phyloP scores from a whole-genome alignment of 805 yeast genomes.

The Saccharomyces jurei region DNA sequence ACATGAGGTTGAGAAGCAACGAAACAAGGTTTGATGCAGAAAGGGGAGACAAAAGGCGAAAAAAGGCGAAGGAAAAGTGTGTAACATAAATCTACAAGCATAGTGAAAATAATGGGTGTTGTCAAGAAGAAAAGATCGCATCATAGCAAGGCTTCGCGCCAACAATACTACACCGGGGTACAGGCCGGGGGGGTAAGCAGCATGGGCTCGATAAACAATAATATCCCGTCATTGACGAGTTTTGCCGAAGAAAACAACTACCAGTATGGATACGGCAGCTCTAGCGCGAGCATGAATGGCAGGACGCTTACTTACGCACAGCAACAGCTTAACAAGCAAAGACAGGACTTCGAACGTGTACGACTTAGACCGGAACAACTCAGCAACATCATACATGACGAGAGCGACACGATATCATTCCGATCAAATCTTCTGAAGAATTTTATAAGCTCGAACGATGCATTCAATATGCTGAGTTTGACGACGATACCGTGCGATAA shows the following conservation, averaged over 20 bases:
- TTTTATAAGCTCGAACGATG: constrained; percentile 11
- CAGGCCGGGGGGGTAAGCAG: constrained; percentile 10
- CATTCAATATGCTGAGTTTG: constrained; percentile 18
- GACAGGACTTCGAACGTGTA: constrained; percentile 14
- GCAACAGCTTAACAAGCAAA: constrained; percentile 14
- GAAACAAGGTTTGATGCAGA: neutral
- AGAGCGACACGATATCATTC: constrained; percentile 29
- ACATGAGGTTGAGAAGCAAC: neutral
- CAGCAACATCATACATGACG: constrained; percentile 24
- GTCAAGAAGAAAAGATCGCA: constrained; percentile 22
- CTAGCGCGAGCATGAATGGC: neutral
- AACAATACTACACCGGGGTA: neutral
- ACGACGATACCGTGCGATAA: constrained; percentile 17
- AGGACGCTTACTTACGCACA: constrained; percentile 1
- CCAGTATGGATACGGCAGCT: neutral
- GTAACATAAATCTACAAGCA: neutral
- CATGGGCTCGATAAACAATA: constrained; percentile 9
- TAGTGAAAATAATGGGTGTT: constrained; percentile 17
- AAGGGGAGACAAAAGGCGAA: neutral
- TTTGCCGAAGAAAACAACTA: neutral
- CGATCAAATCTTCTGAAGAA: constrained; percentile 21
- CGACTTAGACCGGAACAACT: constrained; percentile 25
- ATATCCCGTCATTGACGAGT: neutral
- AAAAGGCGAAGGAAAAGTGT: neutral
- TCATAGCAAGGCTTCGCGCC: constrained; percentile 14